Evolutionary conservation across 768 basidiomycete genomes (phyloP).

Genomic region (Leccinum pellstonianum): DNA sequence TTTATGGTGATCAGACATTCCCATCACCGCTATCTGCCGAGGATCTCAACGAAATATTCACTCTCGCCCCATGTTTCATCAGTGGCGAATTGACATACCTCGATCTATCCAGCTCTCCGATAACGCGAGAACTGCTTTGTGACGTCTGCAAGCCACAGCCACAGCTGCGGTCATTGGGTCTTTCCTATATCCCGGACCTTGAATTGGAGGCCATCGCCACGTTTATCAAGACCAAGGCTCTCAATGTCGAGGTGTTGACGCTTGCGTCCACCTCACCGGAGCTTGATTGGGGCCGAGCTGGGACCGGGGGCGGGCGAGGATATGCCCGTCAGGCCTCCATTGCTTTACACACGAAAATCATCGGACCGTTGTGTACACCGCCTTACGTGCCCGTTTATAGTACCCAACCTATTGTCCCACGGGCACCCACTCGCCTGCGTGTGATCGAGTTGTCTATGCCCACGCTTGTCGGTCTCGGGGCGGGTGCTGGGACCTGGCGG

Average conservation of each 20-base stretch:
- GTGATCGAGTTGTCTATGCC: slow-evolving; percentile 82
- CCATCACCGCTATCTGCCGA: slow-evolving; percentile 64
- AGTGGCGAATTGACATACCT: slow-evolving; percentile 78
- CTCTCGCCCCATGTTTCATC: slow-evolving; percentile 75
- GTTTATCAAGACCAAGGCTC: slow-evolving; percentile 68
- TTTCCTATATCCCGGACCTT: slow-evolving; percentile 80
- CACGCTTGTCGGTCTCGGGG: slow-evolving; percentile 69
- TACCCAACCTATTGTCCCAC: slow-evolving; percentile 29
- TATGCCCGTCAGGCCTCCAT: slow-evolving; percentile 69
- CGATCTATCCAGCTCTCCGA: slow-evolving; percentile 82
- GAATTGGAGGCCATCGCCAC: slow-evolving; percentile 60
- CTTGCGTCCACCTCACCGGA: slow-evolving; percentile 75
- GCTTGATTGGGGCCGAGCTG: slow-evolving; percentile 53
- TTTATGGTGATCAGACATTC: slow-evolving; percentile 89
- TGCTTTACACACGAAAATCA: slow-evolving; percentile 71
- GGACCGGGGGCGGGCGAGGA: slow-evolving; percentile 33
- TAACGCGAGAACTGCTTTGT: slow-evolving; percentile 55
- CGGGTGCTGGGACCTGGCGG: slow-evolving; percentile 83
- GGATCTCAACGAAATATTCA: slow-evolving; percentile 67
- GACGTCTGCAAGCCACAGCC: slow-evolving; percentile 61
- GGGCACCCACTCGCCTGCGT: slow-evolving; percentile 67
- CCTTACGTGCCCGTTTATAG: slow-evolving; percentile 67
- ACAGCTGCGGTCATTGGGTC: slow-evolving; percentile 80
- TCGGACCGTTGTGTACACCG: slow-evolving; percentile 76
- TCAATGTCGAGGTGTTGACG: slow-evolving; percentile 83